Percentiles rank a stretch among this genome's conserved stretches.
phyloP scores from a whole-genome alignment of 306 rosid species.

The Lotus japonicus region DNA sequence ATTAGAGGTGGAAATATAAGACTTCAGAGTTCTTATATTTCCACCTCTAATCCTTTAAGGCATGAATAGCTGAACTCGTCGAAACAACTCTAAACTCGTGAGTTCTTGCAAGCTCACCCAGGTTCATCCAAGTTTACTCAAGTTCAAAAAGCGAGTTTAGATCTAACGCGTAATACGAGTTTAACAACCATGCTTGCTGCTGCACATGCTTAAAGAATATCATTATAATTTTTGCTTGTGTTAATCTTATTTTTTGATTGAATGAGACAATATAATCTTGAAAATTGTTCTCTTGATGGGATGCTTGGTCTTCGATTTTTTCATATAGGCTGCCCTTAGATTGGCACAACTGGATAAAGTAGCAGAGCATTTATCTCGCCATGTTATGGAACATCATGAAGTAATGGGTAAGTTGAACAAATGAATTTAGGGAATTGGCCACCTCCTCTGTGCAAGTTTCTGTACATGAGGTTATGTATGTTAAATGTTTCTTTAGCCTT shows the following conservation, averaged over 20 bases:
- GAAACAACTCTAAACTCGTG: no score
- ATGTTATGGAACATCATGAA: slow-evolving; percentile 97
- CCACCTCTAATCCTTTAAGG: no score
- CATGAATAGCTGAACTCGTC: no score
- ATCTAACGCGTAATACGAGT: no score
- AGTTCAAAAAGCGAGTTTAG: no score
- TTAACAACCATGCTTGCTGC: neutral
- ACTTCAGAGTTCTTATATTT: no score
- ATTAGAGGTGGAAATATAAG: no score
- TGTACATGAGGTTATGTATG: slow-evolving; percentile 5
- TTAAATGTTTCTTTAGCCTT: slow-evolving; percentile 9
- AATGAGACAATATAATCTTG: slow-evolving; percentile 4
- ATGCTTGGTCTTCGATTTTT: slow-evolving; percentile 23
- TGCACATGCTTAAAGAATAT: slow-evolving; percentile 3
- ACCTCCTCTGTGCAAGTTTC: neutral
- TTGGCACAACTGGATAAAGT: slow-evolving; percentile 89
- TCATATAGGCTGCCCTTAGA: slow-evolving; percentile 75
- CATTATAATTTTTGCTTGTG: neutral
- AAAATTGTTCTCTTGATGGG: slow-evolving; percentile 9
- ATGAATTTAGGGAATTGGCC: slow-evolving; percentile 17
- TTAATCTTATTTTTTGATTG: slow-evolving; percentile 11
- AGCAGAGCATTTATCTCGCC: slow-evolving; percentile 75
- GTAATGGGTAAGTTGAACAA: slow-evolving; percentile 85
- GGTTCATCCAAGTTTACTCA: no score
- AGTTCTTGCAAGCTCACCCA: no score